A percentile compares a stretch with the other conserved stretches of the same genome.
Evolutionary conservation across 441 rosid genomes (phyloP).

Genomic region (Lepidium campestre): DNA sequence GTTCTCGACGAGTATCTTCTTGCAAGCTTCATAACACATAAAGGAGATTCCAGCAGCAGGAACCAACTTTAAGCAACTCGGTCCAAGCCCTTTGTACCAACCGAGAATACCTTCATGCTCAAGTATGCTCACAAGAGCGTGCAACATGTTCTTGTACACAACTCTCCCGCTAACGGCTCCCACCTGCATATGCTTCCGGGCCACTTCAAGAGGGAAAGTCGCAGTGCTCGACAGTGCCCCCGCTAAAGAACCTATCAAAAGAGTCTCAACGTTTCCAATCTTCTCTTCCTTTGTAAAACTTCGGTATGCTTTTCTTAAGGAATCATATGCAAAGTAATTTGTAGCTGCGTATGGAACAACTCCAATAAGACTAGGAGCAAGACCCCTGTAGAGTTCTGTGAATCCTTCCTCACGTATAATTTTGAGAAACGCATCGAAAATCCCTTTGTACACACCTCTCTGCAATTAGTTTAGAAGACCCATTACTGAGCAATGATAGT

Average conservation of each 20-base stretch:
- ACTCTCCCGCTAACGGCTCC: conserved; percentile 87
- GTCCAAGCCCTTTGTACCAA: conserved; percentile 86
- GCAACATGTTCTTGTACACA: conserved; percentile 77
- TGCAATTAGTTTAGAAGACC: conserved; percentile 33
- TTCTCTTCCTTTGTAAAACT: conserved; percentile 66
- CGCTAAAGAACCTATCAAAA: conserved; percentile 82
- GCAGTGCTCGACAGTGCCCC: conserved; percentile 95
- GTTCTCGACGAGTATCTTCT: conserved; percentile 74
- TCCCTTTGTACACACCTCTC: conserved; percentile 74
- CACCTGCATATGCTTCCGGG: conserved; percentile 97
- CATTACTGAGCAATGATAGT: not conserved
- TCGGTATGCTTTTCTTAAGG: conserved; percentile 67
- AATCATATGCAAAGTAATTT: conserved; percentile 88
- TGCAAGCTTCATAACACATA: conserved; percentile 97
- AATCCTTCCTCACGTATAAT: conserved; percentile 78
- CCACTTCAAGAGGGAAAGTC: conserved; percentile 95
- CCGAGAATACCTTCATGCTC: conserved; percentile 71
- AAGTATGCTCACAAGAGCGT: conserved; percentile 77
- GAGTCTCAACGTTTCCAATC: conserved; percentile 87
- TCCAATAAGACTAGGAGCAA: conserved; percentile 92
- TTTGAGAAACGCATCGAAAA: conserved; percentile 72
- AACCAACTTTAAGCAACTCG: conserved; percentile 96
- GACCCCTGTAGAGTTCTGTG: conserved; percentile 83
- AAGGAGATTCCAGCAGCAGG: conserved; percentile 99
- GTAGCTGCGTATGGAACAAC: conserved; percentile 96